phyloP scores from a whole-genome alignment of 2,329 filamentous ascomycete species.

The Fusarium bulbicola region DNA sequence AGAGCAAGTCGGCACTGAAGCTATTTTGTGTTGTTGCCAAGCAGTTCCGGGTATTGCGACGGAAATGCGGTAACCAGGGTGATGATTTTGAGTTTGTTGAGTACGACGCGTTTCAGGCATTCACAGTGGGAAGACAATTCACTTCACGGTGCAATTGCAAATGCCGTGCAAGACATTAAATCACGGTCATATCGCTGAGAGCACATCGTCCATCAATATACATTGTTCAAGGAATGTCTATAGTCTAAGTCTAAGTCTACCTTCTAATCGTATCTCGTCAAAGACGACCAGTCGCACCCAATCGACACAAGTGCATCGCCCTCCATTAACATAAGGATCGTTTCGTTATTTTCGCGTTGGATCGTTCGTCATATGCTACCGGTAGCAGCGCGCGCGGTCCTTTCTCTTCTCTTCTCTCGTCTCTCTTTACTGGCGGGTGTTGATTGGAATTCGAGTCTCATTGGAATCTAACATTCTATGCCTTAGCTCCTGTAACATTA shows the following conservation, averaged over 20 bases:
- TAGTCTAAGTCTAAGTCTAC: slow-evolving; percentile 21
- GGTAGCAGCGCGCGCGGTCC: neutral
- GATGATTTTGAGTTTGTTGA: neutral
- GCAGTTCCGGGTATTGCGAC: neutral
- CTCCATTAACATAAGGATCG: slow-evolving; percentile 13
- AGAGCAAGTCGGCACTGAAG: neutral
- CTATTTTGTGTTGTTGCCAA: too few species aligned
- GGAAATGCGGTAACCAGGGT: neutral
- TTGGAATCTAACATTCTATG: slow-evolving; percentile 34
- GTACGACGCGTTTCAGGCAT: neutral
- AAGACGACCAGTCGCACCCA: neutral
- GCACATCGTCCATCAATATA: neutral
- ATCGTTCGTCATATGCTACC: slow-evolving; percentile 20
- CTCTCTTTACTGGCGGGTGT: slow-evolving; percentile 18
- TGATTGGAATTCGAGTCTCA: slow-evolving; percentile 29
- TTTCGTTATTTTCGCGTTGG: slow-evolving; percentile 3
- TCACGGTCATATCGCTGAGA: neutral
- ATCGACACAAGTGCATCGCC: neutral
- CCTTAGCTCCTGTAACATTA: slow-evolving; percentile 32
- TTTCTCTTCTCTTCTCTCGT: neutral
- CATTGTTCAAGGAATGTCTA: slow-evolving; percentile 19
- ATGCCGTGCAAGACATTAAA: too few species aligned
- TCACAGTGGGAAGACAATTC: neutral
- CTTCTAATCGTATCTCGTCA: slow-evolving; percentile 2
- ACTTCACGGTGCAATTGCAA: neutral